Evolutionary conservation across 2,329 filamentous ascomycete species (phyloP), one percentile per base, ranked within the genome.

Genomic region (Stylonectria norvegica): DNA sequence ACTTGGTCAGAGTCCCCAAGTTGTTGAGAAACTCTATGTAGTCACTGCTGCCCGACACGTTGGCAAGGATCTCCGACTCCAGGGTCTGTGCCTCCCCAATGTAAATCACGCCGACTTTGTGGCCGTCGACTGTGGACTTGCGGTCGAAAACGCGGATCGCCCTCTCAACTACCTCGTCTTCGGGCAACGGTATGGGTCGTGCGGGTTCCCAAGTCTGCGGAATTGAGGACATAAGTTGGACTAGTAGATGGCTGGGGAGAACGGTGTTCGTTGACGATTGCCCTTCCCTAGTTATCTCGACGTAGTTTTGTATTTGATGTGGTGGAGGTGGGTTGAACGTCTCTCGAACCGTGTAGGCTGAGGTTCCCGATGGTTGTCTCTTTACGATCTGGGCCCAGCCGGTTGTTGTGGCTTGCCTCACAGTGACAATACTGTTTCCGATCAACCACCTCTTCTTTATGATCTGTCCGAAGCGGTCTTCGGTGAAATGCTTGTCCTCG

Each of bases 91-190:
- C 85, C 55, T 94, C 84, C 38, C 86, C 89, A 48, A 97, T 85
- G 63, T 96, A 98, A 28, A 98, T 83, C 16, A 98, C 85, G 12
- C 93, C 93, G 29, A 95, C 85, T 65, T 95, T 96, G 72, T 97
- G 89, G 5, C 89, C 89, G 63, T 98, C 93, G 4, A 98, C 84
- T 7, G 89, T 90, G 25, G 91, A 85, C 50, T 81, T 94, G 20
- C 84, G 81, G 63, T 98, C 93, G 62, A 98, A 94, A 10, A 81
- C 73, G 25, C 78, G 78, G 27, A 98, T 83, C 1, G 88, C 85
- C 51, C 91, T 81, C 25, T 80, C 76, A 2, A 84, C 80, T 20
- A 78, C 75, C 12, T 88, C 85, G 43, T 85, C 75, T 19, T 72
- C 67, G 0, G 89, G 89, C 5, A 97, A 73, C 0, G 83, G 80